These are phyloP conservation scores for Penium margaritaceum DNA, from an alignment of 139 green algal species.

Conservation along the genomic window DNA sequence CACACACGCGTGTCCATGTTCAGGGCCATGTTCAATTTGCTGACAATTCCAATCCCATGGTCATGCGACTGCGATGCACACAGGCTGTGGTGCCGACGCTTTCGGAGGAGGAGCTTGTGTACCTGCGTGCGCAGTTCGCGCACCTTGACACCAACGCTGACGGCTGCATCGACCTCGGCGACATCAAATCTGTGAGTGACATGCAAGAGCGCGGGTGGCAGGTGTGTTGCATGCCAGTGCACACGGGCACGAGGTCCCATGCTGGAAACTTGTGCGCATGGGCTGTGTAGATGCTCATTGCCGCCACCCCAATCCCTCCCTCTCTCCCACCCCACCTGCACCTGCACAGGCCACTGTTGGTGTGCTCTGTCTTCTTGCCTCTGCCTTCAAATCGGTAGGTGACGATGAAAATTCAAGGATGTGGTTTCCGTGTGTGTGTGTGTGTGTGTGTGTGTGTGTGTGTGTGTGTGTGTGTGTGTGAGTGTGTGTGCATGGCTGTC, in stretches of 20 bases:
- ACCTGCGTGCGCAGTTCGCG: not conserved
- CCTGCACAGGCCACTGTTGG: too few species aligned
- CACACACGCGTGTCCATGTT: too few species aligned
- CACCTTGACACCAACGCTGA: not conserved
- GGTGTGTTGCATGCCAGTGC: not conserved
- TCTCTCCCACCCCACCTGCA: not conserved
- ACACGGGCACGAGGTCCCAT: not conserved
- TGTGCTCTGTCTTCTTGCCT: not conserved
- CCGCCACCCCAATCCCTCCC: not conserved
- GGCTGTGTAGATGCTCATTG: not conserved
- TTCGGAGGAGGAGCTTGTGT: slow-evolving; percentile 6
- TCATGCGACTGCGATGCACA: too few species aligned
- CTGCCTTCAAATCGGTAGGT: not conserved
- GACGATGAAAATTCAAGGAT: too few species aligned
- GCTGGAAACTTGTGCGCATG: not conserved
- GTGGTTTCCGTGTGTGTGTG: too few species aligned
- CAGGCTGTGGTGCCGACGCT: slow-evolving; percentile 10
- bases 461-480: too few species aligned
- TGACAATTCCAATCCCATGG: too few species aligned
- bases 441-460: too few species aligned
- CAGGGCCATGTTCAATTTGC: too few species aligned
- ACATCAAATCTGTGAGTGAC: not conserved
- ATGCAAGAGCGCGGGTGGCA: not conserved
- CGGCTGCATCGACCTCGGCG: not conserved
- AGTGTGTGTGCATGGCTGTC: not conserved